phyloP scores from a whole-genome alignment of 768 basidiomycete genomes.

The Rhizopogon roseolus region DNA sequence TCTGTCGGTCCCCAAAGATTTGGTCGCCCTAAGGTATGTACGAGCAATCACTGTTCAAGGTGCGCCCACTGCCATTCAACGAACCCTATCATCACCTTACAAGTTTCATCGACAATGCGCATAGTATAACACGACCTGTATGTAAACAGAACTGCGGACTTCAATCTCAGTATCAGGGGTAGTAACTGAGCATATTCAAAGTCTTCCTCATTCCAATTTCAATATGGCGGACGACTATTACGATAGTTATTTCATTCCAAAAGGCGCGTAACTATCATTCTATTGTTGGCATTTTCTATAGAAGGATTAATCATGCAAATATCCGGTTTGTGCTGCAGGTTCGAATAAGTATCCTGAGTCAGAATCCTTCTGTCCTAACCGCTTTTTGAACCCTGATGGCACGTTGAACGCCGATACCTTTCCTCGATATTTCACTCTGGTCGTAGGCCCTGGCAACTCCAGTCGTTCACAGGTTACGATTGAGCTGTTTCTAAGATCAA shows the following conservation, averaged over 20 bases:
- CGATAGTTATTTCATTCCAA: constrained; percentile 23
- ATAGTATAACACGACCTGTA: neutral
- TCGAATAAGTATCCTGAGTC: constrained; percentile 6
- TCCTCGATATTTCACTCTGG: constrained; percentile 13
- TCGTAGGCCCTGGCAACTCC: constrained; percentile 4
- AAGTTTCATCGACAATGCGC: neutral
- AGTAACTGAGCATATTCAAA: neutral
- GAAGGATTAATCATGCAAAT: constrained; percentile 7
- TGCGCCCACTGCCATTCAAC: too few species aligned
- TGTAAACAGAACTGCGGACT: neutral
- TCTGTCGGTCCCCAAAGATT: neutral
- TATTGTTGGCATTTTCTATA: neutral
- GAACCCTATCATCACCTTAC: too few species aligned
- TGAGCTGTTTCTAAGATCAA: neutral
- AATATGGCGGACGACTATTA: constrained; percentile 16
- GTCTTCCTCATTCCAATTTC: constrained; percentile 19
- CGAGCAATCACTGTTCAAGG: too few species aligned
- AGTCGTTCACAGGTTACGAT: neutral
- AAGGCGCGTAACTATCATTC: constrained; percentile 16
- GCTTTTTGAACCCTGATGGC: constrained; percentile 9
- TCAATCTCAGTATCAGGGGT: too few species aligned
- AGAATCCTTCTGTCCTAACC: constrained; percentile 3
- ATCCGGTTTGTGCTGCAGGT: constrained; percentile 3
- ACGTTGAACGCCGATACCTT: constrained; percentile 3
- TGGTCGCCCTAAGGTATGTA: neutral